Conservation (phyloP, 2,329 filamentous ascomycete species). For the Chrysoporthe austroafricana region DNA sequence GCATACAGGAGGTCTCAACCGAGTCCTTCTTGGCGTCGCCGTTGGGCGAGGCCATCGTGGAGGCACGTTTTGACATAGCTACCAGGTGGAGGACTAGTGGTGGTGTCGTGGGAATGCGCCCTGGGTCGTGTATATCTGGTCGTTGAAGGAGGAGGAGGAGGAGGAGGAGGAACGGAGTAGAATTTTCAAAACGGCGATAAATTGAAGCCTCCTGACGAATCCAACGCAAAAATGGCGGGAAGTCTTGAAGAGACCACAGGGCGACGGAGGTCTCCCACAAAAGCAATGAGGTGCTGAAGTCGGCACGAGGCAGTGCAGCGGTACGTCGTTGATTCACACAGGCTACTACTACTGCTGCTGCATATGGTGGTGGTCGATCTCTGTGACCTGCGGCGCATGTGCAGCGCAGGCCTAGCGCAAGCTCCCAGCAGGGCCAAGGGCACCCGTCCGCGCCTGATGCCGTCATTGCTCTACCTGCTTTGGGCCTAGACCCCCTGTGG, state of each 20-base stretch:
- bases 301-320: neutral
- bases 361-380: neutral
- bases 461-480: constrained; percentile 26
- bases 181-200: neutral
- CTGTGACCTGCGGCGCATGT: neutral
- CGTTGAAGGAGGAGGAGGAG: neutral
- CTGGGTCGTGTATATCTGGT: neutral
- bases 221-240: neutral
- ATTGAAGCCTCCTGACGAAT: neutral
- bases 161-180: neutral
- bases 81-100: neutral
- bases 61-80: constrained; percentile 27
- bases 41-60: constrained; percentile 23
- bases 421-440: neutral
- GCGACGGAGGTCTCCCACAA: constrained; percentile 2
- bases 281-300: neutral
- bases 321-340: neutral
- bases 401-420: neutral
- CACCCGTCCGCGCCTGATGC: constrained; percentile 17
- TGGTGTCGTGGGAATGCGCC: neutral
- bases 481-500: constrained; percentile 12
- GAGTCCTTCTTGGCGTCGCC: constrained; percentile 25
- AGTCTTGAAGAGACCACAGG: neutral
- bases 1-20: constrained; percentile 18
- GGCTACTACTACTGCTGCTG: neutral